Evolutionary conservation across 257 asterid genomes (phyloP).

Genomic region (Nyctanthes arbortristis): DNA sequence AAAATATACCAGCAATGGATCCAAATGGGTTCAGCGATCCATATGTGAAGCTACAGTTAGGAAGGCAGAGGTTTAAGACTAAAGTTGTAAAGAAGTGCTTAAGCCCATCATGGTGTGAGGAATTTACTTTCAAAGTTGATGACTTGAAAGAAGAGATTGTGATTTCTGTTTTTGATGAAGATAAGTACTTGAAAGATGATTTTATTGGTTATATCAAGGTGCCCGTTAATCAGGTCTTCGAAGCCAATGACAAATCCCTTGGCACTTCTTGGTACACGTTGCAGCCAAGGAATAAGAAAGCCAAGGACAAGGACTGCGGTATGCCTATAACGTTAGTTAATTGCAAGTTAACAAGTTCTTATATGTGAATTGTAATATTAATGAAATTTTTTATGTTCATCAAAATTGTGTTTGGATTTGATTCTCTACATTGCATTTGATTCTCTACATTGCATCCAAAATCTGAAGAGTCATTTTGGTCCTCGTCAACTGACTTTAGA

Average conservation of each 20-base stretch:
- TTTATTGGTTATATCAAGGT: too few species aligned
- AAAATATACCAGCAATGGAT: too few species aligned
- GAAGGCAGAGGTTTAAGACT: constrained; percentile 72
- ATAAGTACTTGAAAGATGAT: constrained; percentile 37
- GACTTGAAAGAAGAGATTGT: not conserved
- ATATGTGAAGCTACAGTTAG: too few species aligned
- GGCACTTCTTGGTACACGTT: constrained; percentile 89
- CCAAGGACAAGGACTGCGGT: too few species aligned
- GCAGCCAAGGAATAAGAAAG: constrained; percentile 42
- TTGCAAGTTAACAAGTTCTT: not conserved
- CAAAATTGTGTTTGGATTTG: not conserved
- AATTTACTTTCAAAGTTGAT: too few species aligned
- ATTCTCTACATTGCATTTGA: not conserved
- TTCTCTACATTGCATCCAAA: not conserved
- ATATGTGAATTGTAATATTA: not conserved
- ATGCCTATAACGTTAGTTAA: too few species aligned
- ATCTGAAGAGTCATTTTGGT: not conserved
- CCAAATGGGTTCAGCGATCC: too few species aligned
- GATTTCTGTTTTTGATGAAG: constrained; percentile 57
- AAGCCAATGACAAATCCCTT: constrained; percentile 35
- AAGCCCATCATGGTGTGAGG: constrained; percentile 44
- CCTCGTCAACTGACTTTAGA: not conserved
- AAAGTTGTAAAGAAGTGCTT: constrained; percentile 86
- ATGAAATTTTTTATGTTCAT: not conserved
- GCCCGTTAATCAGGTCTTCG: too few species aligned